Conservation (phyloP, 495 filamentous ascomycete genomes). For the Lineolata rhizophorae region DNA sequence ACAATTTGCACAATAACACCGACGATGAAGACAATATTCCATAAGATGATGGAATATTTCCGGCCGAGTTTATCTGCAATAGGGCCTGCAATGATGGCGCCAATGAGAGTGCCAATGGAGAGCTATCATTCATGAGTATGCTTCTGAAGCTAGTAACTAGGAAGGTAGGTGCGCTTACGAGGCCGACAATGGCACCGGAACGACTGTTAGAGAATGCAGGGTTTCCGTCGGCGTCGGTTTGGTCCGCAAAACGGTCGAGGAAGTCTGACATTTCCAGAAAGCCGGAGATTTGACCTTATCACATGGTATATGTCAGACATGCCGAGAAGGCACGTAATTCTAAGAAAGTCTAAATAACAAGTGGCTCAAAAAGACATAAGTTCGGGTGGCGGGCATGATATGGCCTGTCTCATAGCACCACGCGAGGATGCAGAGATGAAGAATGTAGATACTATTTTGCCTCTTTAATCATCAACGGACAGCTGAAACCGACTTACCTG, state of each 20-base stretch:
- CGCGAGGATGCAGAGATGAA: too few species aligned
- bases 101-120: constrained; percentile 17
- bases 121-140: constrained; percentile 11
- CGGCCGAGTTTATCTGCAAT: constrained; percentile 16
- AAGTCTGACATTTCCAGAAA: constrained; percentile 17
- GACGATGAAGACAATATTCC: constrained; percentile 12
- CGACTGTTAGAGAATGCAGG: constrained; percentile 11
- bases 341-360: too few species aligned
- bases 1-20: constrained; percentile 17
- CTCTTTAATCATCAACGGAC: neutral
- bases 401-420: too few species aligned
- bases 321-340: too few species aligned
- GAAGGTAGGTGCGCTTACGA: constrained; percentile 6
- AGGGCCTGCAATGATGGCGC: constrained; percentile 11
- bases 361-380: too few species aligned
- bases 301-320: too few species aligned
- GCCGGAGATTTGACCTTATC: constrained; percentile 14
- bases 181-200: constrained; percentile 14
- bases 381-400: too few species aligned
- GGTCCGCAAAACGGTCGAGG: constrained; percentile 10
- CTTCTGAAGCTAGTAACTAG: neutral
- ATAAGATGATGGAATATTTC: constrained; percentile 10
- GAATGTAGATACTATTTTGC: too few species aligned
- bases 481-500: constrained; percentile 1
- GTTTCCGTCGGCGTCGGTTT: constrained; percentile 1